These are phyloP conservation scores for Setaria italica DNA, from an alignment of 202 grass and related monocot genomes.

Conservation along the genomic window DNA sequence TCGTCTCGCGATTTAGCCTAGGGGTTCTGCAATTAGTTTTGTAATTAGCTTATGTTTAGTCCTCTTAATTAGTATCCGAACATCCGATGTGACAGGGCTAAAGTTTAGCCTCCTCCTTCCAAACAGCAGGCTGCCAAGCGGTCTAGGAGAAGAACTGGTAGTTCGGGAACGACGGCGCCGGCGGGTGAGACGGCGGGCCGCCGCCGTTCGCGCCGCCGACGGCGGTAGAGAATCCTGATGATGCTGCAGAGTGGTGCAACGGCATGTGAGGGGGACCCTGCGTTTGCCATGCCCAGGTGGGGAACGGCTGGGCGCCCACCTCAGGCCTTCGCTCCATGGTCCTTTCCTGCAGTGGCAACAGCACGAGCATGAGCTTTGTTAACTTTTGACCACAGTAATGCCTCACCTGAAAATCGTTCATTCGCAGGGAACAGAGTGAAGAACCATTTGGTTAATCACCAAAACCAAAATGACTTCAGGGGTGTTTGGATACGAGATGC, in stretches of 20 bases:
- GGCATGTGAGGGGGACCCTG: constrained; percentile 58
- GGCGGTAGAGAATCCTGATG: constrained; percentile 95
- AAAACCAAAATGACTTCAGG: neutral
- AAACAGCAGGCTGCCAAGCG: constrained; percentile 17
- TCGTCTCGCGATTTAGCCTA: too few relatives aligned
- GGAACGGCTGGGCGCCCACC: constrained; percentile 39
- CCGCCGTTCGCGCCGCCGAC: constrained; percentile 22
- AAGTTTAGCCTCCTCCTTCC: too few relatives aligned
- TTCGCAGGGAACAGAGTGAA: neutral
- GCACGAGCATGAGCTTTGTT: constrained; percentile 1
- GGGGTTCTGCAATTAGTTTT: too few relatives aligned
- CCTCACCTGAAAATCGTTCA: neutral
- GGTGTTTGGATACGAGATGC: too few relatives aligned
- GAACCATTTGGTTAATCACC: neutral
- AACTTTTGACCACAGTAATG: neutral
- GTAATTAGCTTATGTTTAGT: too few relatives aligned
- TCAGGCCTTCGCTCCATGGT: constrained; percentile 64
- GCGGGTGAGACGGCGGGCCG: constrained; percentile 25
- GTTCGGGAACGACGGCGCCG: constrained; percentile 33
- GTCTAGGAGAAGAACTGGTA: constrained; percentile 50
- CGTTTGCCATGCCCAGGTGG: constrained; percentile 80
- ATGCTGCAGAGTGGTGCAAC: constrained; percentile 87
- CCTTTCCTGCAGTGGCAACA: constrained; percentile 63
- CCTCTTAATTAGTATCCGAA: too few relatives aligned
- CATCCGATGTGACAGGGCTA: too few relatives aligned